Percentiles rank a stretch among this genome's conserved stretches.
phyloP scores from a whole-genome alignment of 2,329 filamentous ascomycete species.

The Trichoderma sp. region DNA sequence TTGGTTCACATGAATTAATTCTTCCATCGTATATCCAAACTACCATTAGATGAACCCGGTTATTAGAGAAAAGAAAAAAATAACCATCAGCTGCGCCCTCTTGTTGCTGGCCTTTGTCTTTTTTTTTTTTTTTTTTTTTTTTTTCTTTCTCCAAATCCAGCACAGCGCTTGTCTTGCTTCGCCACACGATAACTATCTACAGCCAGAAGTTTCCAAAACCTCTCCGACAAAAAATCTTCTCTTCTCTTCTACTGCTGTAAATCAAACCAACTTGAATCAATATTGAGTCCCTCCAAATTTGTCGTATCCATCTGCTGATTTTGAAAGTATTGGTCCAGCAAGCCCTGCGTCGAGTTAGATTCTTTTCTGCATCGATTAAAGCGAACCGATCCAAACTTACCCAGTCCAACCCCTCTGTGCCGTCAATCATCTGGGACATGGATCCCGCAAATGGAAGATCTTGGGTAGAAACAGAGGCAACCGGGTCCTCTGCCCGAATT shows the following conservation, averaged over 20 bases:
- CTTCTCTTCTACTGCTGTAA: not conserved
- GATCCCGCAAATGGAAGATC: not conserved
- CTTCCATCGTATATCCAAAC: too few relatives aligned
- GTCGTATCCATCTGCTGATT: not conserved
- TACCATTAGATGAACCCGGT: too few relatives aligned
- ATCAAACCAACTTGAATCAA: not conserved
- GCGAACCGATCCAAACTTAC: not conserved
- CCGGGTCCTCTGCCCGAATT: not conserved
- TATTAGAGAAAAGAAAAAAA: too few relatives aligned
- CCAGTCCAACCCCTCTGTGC: not conserved
- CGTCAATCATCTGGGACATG: slow-evolving; percentile 14
- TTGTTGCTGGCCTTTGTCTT: too few relatives aligned
- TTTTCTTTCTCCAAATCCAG: not conserved
- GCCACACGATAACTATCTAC: not conserved
- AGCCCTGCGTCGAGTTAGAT: not conserved
- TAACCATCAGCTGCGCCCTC: not conserved
- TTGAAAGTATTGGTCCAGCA: slow-evolving; percentile 2
- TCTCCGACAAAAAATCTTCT: not conserved
- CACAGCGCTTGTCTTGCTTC: not conserved
- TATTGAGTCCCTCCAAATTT: not conserved
- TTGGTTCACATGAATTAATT: too few relatives aligned
- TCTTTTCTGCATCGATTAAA: too few relatives aligned
- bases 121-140: not conserved
- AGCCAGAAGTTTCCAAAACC: not conserved
- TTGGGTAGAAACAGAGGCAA: not conserved